phyloP scores from a whole-genome alignment of 2,329 filamentous ascomycete genomes.

The Fusarium illudens region DNA sequence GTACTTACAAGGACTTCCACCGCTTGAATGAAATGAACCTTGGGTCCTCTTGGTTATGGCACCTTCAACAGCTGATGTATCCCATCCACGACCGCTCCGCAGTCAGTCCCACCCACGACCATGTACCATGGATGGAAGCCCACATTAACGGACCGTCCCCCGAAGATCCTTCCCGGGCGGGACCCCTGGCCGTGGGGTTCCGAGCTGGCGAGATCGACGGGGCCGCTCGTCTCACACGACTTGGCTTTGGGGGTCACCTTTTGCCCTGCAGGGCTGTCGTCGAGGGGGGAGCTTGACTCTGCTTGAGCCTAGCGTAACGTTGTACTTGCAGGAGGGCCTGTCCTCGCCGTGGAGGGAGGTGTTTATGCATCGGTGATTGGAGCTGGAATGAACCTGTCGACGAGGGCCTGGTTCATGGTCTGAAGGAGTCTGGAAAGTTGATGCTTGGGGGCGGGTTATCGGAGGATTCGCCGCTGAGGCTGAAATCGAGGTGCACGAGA shows the following conservation, averaged over 20 bases:
- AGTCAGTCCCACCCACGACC: conserved; percentile 3
- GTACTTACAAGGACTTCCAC: conserved; percentile 54
- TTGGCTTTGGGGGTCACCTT: conserved; percentile 30
- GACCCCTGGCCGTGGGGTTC: conserved; percentile 37
- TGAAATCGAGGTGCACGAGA: conserved; percentile 46
- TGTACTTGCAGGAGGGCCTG: conserved; percentile 30
- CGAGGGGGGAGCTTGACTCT: conserved; percentile 29
- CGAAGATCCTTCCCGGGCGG: conserved; percentile 40
- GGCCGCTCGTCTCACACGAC: conserved; percentile 37
- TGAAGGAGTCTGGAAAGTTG: conserved; percentile 55
- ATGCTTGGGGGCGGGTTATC: conserved; percentile 55
- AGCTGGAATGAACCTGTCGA: conserved; percentile 17
- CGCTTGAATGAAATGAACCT: conserved; percentile 24
- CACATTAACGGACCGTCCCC: conserved; percentile 34
- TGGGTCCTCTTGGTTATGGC: conserved; percentile 17
- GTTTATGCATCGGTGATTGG: conserved; percentile 40
- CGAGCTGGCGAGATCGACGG: conserved; percentile 26
- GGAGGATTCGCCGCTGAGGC: conserved; percentile 49
- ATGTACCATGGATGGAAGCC: conserved; percentile 4
- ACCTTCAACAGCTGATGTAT: conserved; percentile 8
- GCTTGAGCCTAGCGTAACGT: conserved; percentile 36
- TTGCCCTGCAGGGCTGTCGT: not conserved
- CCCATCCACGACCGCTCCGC: not conserved
- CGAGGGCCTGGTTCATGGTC: conserved; percentile 42
- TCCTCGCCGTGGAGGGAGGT: conserved; percentile 51